phyloP scores from a whole-genome alignment of 1,284 basidiomycete species.

The Porodaedalea pini region DNA sequence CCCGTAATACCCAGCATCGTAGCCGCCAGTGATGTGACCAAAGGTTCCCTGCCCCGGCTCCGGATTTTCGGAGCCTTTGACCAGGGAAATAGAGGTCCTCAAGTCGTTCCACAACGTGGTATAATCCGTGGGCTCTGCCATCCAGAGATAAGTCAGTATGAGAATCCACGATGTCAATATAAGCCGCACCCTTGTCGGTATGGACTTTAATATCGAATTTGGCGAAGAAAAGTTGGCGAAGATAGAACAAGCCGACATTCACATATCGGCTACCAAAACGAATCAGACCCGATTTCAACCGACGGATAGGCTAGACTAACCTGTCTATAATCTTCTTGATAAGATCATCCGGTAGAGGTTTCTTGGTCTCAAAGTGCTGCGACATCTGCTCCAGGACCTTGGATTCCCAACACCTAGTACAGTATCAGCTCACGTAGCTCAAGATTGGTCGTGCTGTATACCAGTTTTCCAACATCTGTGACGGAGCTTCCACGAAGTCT shows the following conservation, averaged over 20 bases:
- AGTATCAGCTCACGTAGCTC: background rate
- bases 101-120: conserved; percentile 72
- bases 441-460: conserved; percentile 27
- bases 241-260: conserved; percentile 75
- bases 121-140: conserved; percentile 57
- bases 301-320: conserved; percentile 31
- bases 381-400: conserved; percentile 73
- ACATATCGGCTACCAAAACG: conserved; percentile 64
- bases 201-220: conserved; percentile 77
- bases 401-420: conserved; percentile 70
- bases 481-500: conserved; percentile 86
- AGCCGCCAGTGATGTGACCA: conserved; percentile 69
- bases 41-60: conserved; percentile 69
- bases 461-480: conserved; percentile 92
- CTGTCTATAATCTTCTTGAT: conserved; percentile 78
- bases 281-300: conserved; percentile 10
- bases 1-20: conserved; percentile 81
- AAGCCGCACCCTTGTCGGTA: conserved; percentile 54
- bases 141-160: background rate
- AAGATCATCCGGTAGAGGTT: conserved; percentile 68
- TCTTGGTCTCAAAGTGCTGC: conserved; percentile 71
- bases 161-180: background rate
- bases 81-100: conserved; percentile 61
- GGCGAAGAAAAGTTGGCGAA: conserved; percentile 80
- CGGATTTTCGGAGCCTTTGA: conserved; percentile 55